A percentile compares a stretch with the other conserved stretches of the same genome.
phyloP scores from a whole-genome alignment of 768 basidiomycete species.

The Lactarius evosmus region DNA sequence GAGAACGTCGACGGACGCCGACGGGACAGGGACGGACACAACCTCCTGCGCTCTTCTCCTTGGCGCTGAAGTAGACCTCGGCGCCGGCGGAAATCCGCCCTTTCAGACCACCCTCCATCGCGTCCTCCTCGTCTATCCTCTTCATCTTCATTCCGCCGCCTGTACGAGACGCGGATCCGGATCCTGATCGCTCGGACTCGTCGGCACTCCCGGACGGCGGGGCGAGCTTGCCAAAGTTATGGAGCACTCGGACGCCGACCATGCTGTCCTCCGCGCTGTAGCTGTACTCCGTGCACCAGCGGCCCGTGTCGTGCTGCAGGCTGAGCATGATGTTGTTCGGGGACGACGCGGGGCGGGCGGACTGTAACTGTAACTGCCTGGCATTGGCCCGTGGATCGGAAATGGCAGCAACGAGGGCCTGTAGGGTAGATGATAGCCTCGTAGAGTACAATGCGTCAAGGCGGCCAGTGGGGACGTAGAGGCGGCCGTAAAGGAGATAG shows the following conservation, averaged over 20 bases:
- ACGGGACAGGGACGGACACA: slow-evolving; percentile 33
- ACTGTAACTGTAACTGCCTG: slow-evolving; percentile 41
- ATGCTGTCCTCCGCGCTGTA: slow-evolving; percentile 94
- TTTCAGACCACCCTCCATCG: slow-evolving; percentile 84
- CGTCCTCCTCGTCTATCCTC: slow-evolving; percentile 94
- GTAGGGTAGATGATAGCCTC: slow-evolving; percentile 71
- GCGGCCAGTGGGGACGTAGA: slow-evolving; percentile 85
- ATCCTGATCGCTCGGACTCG: slow-evolving; percentile 34
- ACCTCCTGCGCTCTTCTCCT: slow-evolving; percentile 92
- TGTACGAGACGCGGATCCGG: slow-evolving; percentile 23
- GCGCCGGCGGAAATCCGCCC: slow-evolving; percentile 91
- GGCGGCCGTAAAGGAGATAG: slow-evolving; percentile 88
- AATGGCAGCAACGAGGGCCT: slow-evolving; percentile 81
- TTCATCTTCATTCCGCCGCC: slow-evolving; percentile 42
- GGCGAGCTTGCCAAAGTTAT: slow-evolving; percentile 83
- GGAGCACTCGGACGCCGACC: slow-evolving; percentile 84
- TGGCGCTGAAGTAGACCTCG: slow-evolving; percentile 90
- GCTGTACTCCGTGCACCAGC: slow-evolving; percentile 91
- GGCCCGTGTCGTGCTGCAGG: slow-evolving; percentile 88
- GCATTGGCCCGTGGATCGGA: slow-evolving; percentile 66
- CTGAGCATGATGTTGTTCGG: slow-evolving; percentile 74
- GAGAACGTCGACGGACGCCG: neutral
- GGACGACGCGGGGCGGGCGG: slow-evolving; percentile 43
- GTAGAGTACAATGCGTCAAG: slow-evolving; percentile 89
- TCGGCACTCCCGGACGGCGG: slow-evolving; percentile 34